Base-by-base conservation (phyloP, 129 eudicot species). In the Helianthus tuberosus region DNA sequence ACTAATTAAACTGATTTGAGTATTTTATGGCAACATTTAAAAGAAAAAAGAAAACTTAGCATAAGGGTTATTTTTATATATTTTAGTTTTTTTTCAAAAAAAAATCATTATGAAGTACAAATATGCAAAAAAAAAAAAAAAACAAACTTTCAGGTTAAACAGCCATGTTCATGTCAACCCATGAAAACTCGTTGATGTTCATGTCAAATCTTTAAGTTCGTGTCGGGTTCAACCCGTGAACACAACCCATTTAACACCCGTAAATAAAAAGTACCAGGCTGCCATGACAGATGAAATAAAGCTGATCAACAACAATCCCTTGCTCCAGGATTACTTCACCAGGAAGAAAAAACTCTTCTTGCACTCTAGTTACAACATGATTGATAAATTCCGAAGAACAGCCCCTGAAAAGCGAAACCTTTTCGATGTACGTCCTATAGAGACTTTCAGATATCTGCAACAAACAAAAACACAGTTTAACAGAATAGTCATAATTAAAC, bases 281-380 rank as follows among this genome's bases (percentile, higher is more conserved):
- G 62, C 98, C 97, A 62, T 90, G 81, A 53, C 97, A 88, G 8
- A 94, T 88, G 75, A 94, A 88, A 78, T 94, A 94, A 59, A 94
- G 89, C 74, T 94, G 98, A 70, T 94, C 98, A 48, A 90, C 97
- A 6, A 78, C 89, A 71, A 82, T 77, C 71, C 96, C 98, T 39
- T 90, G 96, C 76, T 94, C 98, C 88, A 94, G 79, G 61, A 94
- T 88, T 5, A 90, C 88, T 84, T 94, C 97, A 60, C 98, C 98
- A 0, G 98, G 97, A 54, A 88, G 96, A 63, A 94, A 94, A 81
- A 94, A 94, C 72, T 94, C 98, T 72, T 94, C 98, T 20, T 86
- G 97, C 39, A 94, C 89, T 78, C 89, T 79, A 55, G 78, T 90
- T 57, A 94, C 96, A 79, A 94, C 86, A 46, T 90, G 93, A 78